Conservation (phyloP, 441 rosid genomes). For the Aleurites moluccanus region DNA sequence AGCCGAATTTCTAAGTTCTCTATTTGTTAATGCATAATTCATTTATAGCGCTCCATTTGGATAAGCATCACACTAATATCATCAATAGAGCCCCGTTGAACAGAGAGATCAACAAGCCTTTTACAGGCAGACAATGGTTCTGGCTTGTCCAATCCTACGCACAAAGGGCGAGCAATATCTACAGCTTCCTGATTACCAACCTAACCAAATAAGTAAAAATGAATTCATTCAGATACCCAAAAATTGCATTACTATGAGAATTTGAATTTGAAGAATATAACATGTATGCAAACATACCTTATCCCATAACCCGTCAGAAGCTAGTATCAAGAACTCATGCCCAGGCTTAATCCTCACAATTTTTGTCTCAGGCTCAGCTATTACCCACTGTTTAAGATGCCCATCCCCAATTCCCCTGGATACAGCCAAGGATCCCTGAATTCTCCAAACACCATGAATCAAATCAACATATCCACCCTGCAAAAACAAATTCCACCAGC, state of each 20-base stretch:
- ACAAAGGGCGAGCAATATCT: constrained; percentile 57
- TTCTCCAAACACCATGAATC: constrained; percentile 73
- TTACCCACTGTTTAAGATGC: constrained; percentile 73
- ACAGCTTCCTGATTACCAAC: constrained; percentile 89
- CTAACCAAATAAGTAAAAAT: constrained; percentile 32
- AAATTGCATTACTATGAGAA: neutral
- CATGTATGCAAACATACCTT: constrained; percentile 43
- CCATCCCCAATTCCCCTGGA: constrained; percentile 80
- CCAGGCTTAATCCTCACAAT: constrained; percentile 47
- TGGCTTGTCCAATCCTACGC: constrained; percentile 40
- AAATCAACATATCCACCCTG: constrained; percentile 96
- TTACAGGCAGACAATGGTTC: constrained; percentile 60
- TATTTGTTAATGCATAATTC: neutral
- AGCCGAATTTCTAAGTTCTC: neutral
- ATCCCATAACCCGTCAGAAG: constrained; percentile 95
- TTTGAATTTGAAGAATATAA: no score
- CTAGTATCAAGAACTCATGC: constrained; percentile 76
- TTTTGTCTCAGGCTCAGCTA: constrained; percentile 81
- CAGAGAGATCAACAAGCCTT: constrained; percentile 70
- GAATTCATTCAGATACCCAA: neutral
- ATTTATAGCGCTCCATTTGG: constrained; percentile 33
- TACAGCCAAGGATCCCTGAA: constrained; percentile 81
- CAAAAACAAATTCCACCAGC: constrained; percentile 15
- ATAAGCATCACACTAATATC: constrained; percentile 78
- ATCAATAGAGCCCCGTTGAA: constrained; percentile 62